phyloP scores from a whole-genome alignment of 2,329 filamentous ascomycete species.

The Grosmannia penicillata region DNA sequence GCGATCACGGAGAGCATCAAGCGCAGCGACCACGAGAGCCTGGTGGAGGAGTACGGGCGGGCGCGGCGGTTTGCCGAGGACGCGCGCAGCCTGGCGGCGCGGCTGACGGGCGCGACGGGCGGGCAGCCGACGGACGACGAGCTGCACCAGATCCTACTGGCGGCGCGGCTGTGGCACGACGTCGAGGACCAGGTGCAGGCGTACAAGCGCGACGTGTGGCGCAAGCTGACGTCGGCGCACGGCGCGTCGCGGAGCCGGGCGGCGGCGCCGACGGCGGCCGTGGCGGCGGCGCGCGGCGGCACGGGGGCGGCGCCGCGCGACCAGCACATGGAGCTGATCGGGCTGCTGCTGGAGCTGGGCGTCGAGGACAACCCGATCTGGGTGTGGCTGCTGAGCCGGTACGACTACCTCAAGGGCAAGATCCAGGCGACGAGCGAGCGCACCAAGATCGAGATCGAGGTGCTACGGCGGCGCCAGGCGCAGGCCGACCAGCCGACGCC shows the following conservation, averaged over 20 bases:
- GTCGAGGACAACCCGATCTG: conserved; percentile 94
- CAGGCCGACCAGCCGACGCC: conserved; percentile 49
- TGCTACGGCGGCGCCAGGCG: conserved; percentile 68
- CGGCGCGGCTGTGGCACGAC: conserved; percentile 89
- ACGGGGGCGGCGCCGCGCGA: conserved; percentile 44
- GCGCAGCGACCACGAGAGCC: conserved; percentile 73
- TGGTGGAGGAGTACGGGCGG: conserved; percentile 74
- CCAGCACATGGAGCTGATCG: conserved; percentile 80
- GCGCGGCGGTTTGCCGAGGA: conserved; percentile 74
- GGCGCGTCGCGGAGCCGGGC: conserved; percentile 22
- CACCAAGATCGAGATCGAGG: conserved; percentile 84
- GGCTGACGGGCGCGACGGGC: conserved; percentile 23
- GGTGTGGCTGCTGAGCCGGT: conserved; percentile 84
- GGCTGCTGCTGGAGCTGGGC: conserved; percentile 78
- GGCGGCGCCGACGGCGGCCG: neutral
- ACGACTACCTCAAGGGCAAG: conserved; percentile 76
- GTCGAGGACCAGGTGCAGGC: conserved; percentile 72
- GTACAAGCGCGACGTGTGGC: conserved; percentile 87
- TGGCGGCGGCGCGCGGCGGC: conserved; percentile 28
- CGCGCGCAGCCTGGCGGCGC: conserved; percentile 52
- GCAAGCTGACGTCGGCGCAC: conserved; percentile 57
- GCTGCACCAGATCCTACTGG: conserved; percentile 73
- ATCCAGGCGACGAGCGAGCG: conserved; percentile 69
- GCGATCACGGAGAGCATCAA: conserved; percentile 73
- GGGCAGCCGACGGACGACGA: conserved; percentile 53